Base-by-base conservation (phyloP, 306 rosid genomes). In the Pyrus bretschneideri region DNA sequence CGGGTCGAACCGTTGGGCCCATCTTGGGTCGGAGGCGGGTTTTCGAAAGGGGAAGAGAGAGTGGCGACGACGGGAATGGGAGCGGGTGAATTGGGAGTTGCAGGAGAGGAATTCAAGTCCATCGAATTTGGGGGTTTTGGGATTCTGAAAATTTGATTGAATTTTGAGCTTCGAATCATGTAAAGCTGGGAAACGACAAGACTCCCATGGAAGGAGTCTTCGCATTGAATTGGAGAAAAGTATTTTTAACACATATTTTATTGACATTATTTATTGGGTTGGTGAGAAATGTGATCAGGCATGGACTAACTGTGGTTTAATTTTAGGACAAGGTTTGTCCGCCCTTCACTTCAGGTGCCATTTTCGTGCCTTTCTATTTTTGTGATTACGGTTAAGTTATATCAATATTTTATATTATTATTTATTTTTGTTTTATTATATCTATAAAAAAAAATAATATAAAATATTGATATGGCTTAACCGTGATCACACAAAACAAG, bases 21-120 rank as follows among this genome's bases (percentile, higher is more conserved):
- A 25, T 31, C 77, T 45, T 74, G 64, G 40, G 38, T 19, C 35
- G 86, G 71, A 45, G 55, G 69, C 52, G 72, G 70, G 57, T 58
- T 45, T 8, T 61, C 67, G 3, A 64, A 70, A 33, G 89, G 83
- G 27, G 80, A 29, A 38, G 82, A 65, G 46, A 79, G 60, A 18
- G 86, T 87, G 21, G 94, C 86, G 65, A 79, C 79, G 3, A 92
- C 96, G 0, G 96, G 89, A 49, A 94, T 92, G 72, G 93, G 84
- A 59, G 83, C 69, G 60, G 25, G 38, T 45, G 69, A 60, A 60
- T 23, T 15, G 63, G 57, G 42, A 40, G 61, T 9, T 57, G 88
- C 68, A 76, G 85, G 84, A 22, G 91, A 79, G 14, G 84, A 82
- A 66, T 76, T 88, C 79, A 71, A 76, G 81, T 86, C 91, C 98